Base-by-base conservation (phyloP, 1,139 yeast genomes). In the Sugiyamaella pinicola region DNA sequence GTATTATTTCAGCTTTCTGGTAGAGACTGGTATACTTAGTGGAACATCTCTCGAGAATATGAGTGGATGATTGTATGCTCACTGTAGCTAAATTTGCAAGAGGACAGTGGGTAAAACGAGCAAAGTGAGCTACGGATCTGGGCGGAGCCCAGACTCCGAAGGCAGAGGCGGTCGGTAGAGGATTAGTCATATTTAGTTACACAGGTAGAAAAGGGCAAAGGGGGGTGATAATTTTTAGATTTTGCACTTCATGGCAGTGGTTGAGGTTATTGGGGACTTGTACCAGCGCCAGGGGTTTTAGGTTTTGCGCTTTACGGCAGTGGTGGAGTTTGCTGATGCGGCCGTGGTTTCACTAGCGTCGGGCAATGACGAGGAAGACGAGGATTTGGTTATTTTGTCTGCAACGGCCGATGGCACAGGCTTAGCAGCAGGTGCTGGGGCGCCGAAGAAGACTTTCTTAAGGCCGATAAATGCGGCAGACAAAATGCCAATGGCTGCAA, bases 231-330 rank as follows among this genome's bases (percentile, higher is more conserved):
- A 12, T 31, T 31, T 8, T n/a, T n/a, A 3, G 13, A 12, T 12
- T 34, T 18, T 43, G 17, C 31, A 4, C 31, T 28, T 15, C 53
- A n/a, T n/a, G n/a, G n/a, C n/a, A n/a, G n/a, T n/a, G n/a, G n/a
- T n/a, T n/a, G n/a, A n/a, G n/a, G n/a, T n/a, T n/a, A n/a, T n/a
- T n/a, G n/a, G n/a, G n/a, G n/a, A n/a, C n/a, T n/a, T n/a, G n/a
- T n/a, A n/a, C n/a, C n/a, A n/a, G n/a, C n/a, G n/a, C n/a, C n/a
- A n/a, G n/a, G n/a, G n/a, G n/a, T 17, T 37, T 54, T 54, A 61
- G 13, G 62, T 56, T 55, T 58, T 59, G 44, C 67, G 60, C 65
- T 63, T 61, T 42, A 58, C 58, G n/a, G 66, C 61, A 15, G 59
- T 33, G 35, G 64, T 55, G 9, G 55, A 46, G 15, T 10, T 9